Base-by-base conservation (phyloP, 2,329 filamentous ascomycete species). In the Fusarium sp. region DNA sequence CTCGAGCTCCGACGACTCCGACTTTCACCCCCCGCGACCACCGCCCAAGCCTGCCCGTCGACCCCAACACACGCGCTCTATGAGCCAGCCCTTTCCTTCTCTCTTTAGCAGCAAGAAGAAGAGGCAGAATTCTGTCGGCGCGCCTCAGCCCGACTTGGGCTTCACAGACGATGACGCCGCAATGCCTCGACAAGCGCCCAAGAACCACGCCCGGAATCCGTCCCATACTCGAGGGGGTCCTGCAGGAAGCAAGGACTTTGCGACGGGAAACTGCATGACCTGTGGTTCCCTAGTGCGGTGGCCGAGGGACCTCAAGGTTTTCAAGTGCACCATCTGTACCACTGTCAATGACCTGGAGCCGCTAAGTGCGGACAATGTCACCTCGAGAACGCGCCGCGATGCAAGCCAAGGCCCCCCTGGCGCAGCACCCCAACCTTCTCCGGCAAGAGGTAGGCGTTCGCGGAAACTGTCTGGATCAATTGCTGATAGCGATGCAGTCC, bases 211-310 rank as follows among this genome's bases (percentile, higher is more conserved):
- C 46, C 72, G 64, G 42, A 71, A 27, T 38, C 63, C 72, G 20
- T 75, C 75, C 24, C 75, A 77, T 22, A 78, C 73, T 31, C 74
- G 79, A 58, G 83, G 77, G 81, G 85, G 71, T 11, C 76, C 71
- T 8, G 58, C 72, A 12, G 81, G 80, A 35, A 84, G 80, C 72
- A 90, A 87, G 74, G 90, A 94, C 74, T 89, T 92, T 77, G 85
- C 87, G 31, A 92, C 90, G 35, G 93, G 94, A 24, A 91, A 90
- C 76, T 98, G 95, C 80, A 95, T 96, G 89, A 95, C 94, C 36
- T 98, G 95, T 81, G 93, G 92, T 77, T 93, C 92, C 63, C 89
- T 91, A 64, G 92, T 97, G 73, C 89, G 92, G 65, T 97, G 94
- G 92, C 94, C 94, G 2, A 89, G 88, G 70, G 89, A 92, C 62